Evolutionary conservation across 306 rosid species (phyloP), one percentile per base, ranked within the genome.

Genomic region (Herpetospermum pedunculosum): DNA sequence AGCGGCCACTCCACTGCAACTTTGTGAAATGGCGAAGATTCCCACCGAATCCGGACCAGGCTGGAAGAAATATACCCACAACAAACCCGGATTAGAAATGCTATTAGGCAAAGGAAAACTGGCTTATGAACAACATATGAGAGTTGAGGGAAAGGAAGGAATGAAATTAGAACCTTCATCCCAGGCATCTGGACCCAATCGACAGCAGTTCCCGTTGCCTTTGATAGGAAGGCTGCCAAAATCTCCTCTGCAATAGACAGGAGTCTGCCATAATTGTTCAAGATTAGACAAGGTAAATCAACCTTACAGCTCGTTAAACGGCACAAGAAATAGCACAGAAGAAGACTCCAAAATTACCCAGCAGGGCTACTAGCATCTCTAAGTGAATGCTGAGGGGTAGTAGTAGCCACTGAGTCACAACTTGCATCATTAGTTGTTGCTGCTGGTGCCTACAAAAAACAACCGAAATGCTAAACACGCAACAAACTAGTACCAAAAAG

Each of bases 141-240:
- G 2, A 70, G 32, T 46, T n/a, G n/a, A n/a, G n/a, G n/a, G n/a
- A n/a, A n/a, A n/a, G n/a, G n/a, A n/a, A n/a, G n/a, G n/a, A n/a
- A n/a, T n/a, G n/a, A 30, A 37, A 48, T 3, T 11, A 46, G 75
- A 59, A 94, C 98, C 98, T 94, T 94, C 98, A 94, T 94, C 97
- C 98, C 98, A 88, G 98, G 95, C 98, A 94, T 88, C 98, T 94
- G 98, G 96, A 94, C 95, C 98, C 98, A 94, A 89, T 94, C 97
- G 75, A 94, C 96, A 91, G 98, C 97, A 84, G 98, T 94, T 89
- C 98, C 98, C 28, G 98, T 94, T 81, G 98, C 98, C 92, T 94
- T 94, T 47, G 98, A 94, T 78, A 94, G 98, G 97, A 94, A 94
- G 96, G 89, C 98, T 80, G 97, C 86, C 98, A 94, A 88, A 77